A percentile compares a stretch with the other conserved stretches of the same genome.
These are phyloP conservation scores for Puccinia coronata DNA, from an alignment of 1,284 basidiomycete species.

Conservation along the genomic window DNA sequence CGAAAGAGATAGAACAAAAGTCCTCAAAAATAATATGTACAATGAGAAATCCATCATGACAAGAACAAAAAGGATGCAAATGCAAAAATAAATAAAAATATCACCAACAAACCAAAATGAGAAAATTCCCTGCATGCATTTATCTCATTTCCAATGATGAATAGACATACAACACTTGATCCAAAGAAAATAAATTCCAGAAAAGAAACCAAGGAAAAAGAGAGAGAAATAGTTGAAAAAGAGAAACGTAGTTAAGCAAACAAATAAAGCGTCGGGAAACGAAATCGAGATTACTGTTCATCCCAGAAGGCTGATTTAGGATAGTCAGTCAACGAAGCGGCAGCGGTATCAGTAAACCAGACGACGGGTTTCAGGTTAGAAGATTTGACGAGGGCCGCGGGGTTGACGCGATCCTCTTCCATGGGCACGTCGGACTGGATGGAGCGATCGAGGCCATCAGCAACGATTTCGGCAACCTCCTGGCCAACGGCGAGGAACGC, in stretches of 20 bases:
- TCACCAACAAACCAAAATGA: no score
- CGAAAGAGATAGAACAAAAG: no score
- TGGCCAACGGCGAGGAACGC: constrained; percentile 38
- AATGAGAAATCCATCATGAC: no score
- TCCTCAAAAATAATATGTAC: no score
- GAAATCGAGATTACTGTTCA: constrained; percentile 20
- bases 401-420: constrained; percentile 48
- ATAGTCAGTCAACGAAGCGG: constrained; percentile 34
- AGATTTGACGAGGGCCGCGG: constrained; percentile 31
- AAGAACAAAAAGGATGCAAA: no score
- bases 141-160: no score
- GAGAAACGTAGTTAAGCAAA: not conserved
- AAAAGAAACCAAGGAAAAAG: not conserved
- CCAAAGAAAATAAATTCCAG: no score
- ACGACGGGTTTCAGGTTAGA: constrained; percentile 36
- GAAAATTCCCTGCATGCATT: no score
- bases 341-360: constrained; percentile 37
- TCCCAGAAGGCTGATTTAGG: constrained; percentile 48
- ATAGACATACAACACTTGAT: no score
- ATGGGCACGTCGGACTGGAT: constrained; percentile 48
- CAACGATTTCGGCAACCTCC: constrained; percentile 22
- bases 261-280: no score
- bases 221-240: not conserved
- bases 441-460: constrained; percentile 28
- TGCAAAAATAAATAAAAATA: no score